phyloP scores from a whole-genome alignment of 805 yeast species.

The Schwanniomyces occidentalis region DNA sequence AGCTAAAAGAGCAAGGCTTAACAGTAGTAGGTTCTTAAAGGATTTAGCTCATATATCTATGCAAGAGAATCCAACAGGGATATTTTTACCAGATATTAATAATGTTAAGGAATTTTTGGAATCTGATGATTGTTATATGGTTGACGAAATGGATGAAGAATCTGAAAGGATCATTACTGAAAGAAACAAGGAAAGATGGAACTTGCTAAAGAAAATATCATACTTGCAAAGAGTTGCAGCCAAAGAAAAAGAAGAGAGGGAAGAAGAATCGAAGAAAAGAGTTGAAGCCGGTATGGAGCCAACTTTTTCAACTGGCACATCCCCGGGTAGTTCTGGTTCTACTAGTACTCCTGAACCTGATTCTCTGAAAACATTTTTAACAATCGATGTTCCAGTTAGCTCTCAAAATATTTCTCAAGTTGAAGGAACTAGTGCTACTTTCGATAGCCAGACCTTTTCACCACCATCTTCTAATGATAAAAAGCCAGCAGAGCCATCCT shows the following conservation, averaged over 20 bases:
- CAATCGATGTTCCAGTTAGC: not conserved
- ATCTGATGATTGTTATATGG: conserved; percentile 39
- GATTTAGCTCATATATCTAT: conserved; percentile 54
- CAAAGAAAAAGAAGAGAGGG: conserved; percentile 41
- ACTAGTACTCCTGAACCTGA: no score
- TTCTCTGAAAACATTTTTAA: no score
- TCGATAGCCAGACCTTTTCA: conserved; percentile 1
- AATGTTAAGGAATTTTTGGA: conserved; percentile 58
- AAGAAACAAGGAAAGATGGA: conserved; percentile 63
- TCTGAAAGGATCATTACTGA: conserved; percentile 38
- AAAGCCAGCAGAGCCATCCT: conserved; percentile 3
- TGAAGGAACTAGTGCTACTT: conserved; percentile 3
- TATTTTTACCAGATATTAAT: conserved; percentile 56
- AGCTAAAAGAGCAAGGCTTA: conserved; percentile 50
- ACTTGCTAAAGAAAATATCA: conserved; percentile 65
- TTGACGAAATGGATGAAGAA: conserved; percentile 37
- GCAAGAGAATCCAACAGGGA: conserved; percentile 30
- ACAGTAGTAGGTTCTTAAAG: conserved; percentile 55
- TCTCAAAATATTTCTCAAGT: not conserved
- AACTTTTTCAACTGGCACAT: conserved; percentile 1
- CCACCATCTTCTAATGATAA: conserved; percentile 1
- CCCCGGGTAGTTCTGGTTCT: not conserved
- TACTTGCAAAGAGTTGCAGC: conserved; percentile 69
- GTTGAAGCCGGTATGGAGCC: conserved; percentile 30
- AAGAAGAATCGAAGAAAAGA: conserved; percentile 40